Percentiles rank a stretch among this genome's conserved stretches.
These are phyloP conservation scores for Hanseniaspora pseudoguilliermondii DNA, from an alignment of 805 yeast species.

Conservation along the genomic window DNA sequence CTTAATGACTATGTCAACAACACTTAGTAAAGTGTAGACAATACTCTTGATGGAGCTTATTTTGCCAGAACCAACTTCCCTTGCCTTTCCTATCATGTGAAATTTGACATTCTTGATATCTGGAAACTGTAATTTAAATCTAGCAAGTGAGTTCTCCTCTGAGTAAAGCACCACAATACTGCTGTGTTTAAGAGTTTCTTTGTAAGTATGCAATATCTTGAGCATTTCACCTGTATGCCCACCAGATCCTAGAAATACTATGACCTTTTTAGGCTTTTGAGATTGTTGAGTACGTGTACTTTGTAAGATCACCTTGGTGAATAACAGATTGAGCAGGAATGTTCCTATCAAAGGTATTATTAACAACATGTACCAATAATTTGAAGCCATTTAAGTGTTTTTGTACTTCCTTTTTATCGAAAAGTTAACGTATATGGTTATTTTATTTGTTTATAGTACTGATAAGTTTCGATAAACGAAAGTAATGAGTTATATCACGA, in stretches of 20 bases:
- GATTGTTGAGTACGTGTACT: not conserved
- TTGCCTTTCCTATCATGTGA: slow-evolving; percentile 24
- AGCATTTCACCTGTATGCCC: slow-evolving; percentile 96
- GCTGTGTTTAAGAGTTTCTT: slow-evolving; percentile 35
- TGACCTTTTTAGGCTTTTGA: slow-evolving; percentile 23
- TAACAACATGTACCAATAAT: too few relatives aligned
- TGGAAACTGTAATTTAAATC: slow-evolving; percentile 25
- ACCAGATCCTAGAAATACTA: slow-evolving; percentile 82
- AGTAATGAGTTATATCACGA: too few relatives aligned
- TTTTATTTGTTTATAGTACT: too few relatives aligned
- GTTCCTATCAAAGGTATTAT: too few relatives aligned
- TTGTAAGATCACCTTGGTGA: not conserved
- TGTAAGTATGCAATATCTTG: slow-evolving; percentile 39
- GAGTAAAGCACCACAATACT: slow-evolving; percentile 24
- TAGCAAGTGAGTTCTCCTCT: slow-evolving; percentile 28
- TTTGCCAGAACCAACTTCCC: slow-evolving; percentile 31
- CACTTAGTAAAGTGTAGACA: slow-evolving; percentile 22
- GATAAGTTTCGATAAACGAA: too few relatives aligned
- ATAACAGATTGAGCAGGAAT: not conserved
- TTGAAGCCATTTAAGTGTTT: too few relatives aligned
- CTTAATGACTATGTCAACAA: not conserved
- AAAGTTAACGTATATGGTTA: too few relatives aligned
- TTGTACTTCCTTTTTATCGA: too few relatives aligned
- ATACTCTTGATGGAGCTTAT: slow-evolving; percentile 26
- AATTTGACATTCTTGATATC: slow-evolving; percentile 15